Percentiles rank a stretch among this genome's conserved stretches.
Evolutionary conservation across 148 eudicot genomes (phyloP).

Genomic region (Amaranthus hypochondriacus): DNA sequence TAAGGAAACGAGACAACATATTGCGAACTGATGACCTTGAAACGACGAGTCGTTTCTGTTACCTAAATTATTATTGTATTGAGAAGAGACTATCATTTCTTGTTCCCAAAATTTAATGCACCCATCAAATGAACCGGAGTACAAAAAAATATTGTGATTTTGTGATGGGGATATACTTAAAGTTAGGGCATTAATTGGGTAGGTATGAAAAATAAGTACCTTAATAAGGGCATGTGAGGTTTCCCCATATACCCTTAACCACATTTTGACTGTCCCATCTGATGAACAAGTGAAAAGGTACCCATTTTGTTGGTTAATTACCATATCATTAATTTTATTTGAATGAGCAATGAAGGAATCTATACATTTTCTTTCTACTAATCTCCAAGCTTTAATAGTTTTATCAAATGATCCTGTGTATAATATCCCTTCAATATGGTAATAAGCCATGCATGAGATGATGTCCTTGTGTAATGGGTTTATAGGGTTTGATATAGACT

Average conservation of each 20-base stretch:
- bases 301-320: constrained; percentile 53
- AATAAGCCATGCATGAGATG: constrained; percentile 62
- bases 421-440: constrained; percentile 40
- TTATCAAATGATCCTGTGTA: constrained; percentile 61
- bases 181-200: constrained; percentile 53
- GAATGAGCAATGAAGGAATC: constrained; percentile 61
- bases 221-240: constrained; percentile 50
- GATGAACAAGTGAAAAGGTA: constrained; percentile 58
- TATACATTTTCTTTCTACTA: constrained; percentile 38
- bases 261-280: constrained; percentile 59
- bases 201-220: constrained; percentile 48
- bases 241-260: constrained; percentile 52
- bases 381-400: constrained; percentile 55
- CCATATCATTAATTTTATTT: constrained; percentile 42
- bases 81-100: constrained; percentile 35
- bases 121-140: constrained; percentile 65
- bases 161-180: constrained; percentile 23
- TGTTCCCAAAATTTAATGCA: constrained; percentile 58
- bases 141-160: constrained; percentile 30
- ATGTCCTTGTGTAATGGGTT: constrained; percentile 33
- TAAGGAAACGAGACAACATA: constrained; percentile 42
- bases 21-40: constrained; percentile 50
- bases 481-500: neutral
- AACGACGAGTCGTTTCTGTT: constrained; percentile 31
- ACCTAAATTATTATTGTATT: constrained; percentile 29